Evolutionary conservation across 2,329 filamentous ascomycete species (phyloP), one percentile per base, ranked within the genome.

Genomic region (Aschersonia sp.): DNA sequence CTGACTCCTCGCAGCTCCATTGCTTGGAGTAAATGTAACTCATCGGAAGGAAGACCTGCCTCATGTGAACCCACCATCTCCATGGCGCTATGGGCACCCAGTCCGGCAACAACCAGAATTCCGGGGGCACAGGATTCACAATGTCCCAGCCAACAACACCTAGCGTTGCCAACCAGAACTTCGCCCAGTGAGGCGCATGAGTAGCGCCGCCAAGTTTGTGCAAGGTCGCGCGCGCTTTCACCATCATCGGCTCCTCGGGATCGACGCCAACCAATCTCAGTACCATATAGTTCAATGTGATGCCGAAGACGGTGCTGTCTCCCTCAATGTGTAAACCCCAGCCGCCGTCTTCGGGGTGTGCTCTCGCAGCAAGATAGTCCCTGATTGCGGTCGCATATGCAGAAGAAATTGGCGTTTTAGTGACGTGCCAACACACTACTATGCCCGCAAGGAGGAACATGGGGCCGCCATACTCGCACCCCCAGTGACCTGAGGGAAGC

Each of bases 1-100:
- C 77, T 41, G 85, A 91, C 55, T 85, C 74, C 12, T 87, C 84
- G 54, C 84, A 84, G 31, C 74, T 75, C 80, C 87, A 96, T 53
- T 74, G 74, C 68, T 84, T 88, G 0, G 89, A 94, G 70, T 85
- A 95, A 42, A 97, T 65, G 59, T 85, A 96, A 1, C 84, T 81
- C 88, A 97, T 96, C 4, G 89, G 84, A 45, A 95, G 63, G 58
- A 91, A 95, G n/a, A 98, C 89, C 65, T 85, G 81, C n/a, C 92
- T 87, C 65, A 96, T 96, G 58, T 98, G 92, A 58, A 97, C 86
- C 91, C 89, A 96, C 89, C 91, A 96, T 54, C 88, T 74, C 88
- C 89, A 94, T 0, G 91, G 91, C 4, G 88, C 81, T 59, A 95
- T 75, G 1, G 89, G 89, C 3, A 88, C 75, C 88, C 88, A 95